Base-by-base conservation (phyloP, 495 filamentous ascomycete species). In the Penicillium simplicissimum region DNA sequence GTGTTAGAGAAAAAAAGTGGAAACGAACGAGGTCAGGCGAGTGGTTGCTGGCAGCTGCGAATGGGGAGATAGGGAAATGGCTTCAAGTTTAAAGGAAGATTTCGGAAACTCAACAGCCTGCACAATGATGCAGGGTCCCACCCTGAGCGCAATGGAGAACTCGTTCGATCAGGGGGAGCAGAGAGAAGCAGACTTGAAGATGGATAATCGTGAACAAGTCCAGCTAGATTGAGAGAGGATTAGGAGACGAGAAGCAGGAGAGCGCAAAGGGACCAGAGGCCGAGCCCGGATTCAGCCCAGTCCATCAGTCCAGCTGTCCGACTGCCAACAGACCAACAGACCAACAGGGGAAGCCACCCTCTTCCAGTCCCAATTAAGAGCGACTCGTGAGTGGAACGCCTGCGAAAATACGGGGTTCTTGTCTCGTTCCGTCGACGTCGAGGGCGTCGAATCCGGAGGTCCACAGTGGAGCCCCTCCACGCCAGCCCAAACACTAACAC, bases 251-350 rank as follows among this genome's bases (percentile, higher is more conserved):
- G 9, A 45, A 13, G 42, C 42, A 8, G 25, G 4, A 28, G 45
- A 48, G 45, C 4, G 5, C 7, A 43, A 5, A 45, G 6, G 17
- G 10, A 17, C 19, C 11, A 19, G 23, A 49, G 45, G 45, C 45
- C 7, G 31, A 36, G 51, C 51, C 51, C 51, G 51, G 51, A 53
- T 53, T 53, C 51, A 53, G 51, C 51, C n/a, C 51, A 53, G 33
- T 15, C 42, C 7, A 23, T 31, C 43, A 5, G 43, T 47, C 43
- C 48, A 31, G 28, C 28, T 31, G 28, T 31, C 28, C 28, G 28
- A 31, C 28, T 31, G 2, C 28, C 28, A 31, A 31, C 28, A 31
- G 28, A 7, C 28, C 28, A 31, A 31, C 28, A 31, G 28, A n/a
- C n/a, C n/a, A n/a, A n/a, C n/a, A n/a, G 28, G 28, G 28, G 6